Base-by-base conservation (phyloP, 306 rosid species). In the Citrullus colocynthis region DNA sequence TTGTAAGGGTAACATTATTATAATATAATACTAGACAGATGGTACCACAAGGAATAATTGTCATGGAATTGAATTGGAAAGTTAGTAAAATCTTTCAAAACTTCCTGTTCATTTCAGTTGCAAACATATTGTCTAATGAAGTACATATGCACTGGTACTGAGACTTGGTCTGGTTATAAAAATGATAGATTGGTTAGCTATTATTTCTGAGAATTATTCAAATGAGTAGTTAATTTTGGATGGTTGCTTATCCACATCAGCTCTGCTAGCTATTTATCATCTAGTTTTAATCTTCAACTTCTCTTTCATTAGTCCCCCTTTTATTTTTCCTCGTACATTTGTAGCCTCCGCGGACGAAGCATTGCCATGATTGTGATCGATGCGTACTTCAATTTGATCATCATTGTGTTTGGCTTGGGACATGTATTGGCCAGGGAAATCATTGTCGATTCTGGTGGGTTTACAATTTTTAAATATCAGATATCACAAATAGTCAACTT, bases 401-500 rank as follows among this genome's bases (percentile, higher is more conserved):
- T 80, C 99, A 96, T 72, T 96, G 99, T 86, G 99, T 96, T 79
- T 96, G 99, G 99, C 97, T 96, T 45, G 99, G 99, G 74, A 96
- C 94, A 55, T 96, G 99, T 86, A 88, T 96, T 87, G 99, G 99
- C 78, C 89, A 80, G 96, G 88, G 92, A 44, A 96, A 96, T 63
- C 98, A 96, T 85, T 92, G 98, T 84, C 89, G 57, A 78, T 96
- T 96, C 90, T 96, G 98, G 99, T 96, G 87, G 91, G 99, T 92
- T 59, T 69, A 45, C 42, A 63, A 69, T 70, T 65, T 79, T 55
- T 4, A 36, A 58, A 8, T 34, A 6, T 78, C 57, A 67, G 69
- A 8, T 34, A 6, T 78, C 57, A 67, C 60, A 7, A 21, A 13
- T 21, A 41, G 1, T 61, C 39, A 41, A 56, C 61, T 41, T 78